Base-by-base conservation (phyloP, 2,329 filamentous ascomycete genomes). In the Sporothrix humicola region DNA sequence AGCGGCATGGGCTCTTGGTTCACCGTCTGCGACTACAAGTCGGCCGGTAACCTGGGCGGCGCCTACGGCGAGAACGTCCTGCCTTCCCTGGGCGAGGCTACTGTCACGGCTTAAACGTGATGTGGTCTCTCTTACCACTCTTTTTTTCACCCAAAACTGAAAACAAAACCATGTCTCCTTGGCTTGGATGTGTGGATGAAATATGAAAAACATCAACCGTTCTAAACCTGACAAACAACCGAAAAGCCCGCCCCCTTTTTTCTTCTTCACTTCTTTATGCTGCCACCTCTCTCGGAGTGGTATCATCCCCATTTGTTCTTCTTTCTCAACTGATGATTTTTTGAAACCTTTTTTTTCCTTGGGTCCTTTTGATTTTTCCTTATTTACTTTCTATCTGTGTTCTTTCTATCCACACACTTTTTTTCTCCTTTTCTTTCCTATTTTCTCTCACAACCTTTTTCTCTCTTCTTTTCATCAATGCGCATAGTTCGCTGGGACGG, bases 11-110 rank as follows among this genome's bases (percentile, higher is more conserved):
- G 85, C 52, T 83, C 90, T n/a, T 90, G 88, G 83, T 94, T 89
- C 85, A 95, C 92, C 44, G 93, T 97, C 79, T 97, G 94, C 91
- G 95, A 97, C 88, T 97, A 97, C 85, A 85, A 84, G 77, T 87
- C 90, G 75, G 84, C 42, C 87, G 87, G 87, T 77, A 89, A 90
- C 81, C 82, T 86, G 63, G 84, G 81, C 58, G 87, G 87, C 74
- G 75, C 79, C 44, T 89, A 88, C 76, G 85, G 78, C 74, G 75
- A 75, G 13, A 89, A 90, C 79, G 86, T 90, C 52, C 78, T 84
- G 68, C 76, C 78, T 54, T 83, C 87, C 52, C 78, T 82, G 66
- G 81, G 81, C 73, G 77, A 82, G 75, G 70, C 79, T 59, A 76
- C 77, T 20, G 78, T 82, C 65, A 69, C 61, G 50, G 76, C 72